A percentile compares a stretch with the other conserved stretches of the same genome.
These are phyloP conservation scores for Akanthomyces dipterigenus DNA, from an alignment of 2,329 filamentous ascomycete species.

Conservation along the genomic window DNA sequence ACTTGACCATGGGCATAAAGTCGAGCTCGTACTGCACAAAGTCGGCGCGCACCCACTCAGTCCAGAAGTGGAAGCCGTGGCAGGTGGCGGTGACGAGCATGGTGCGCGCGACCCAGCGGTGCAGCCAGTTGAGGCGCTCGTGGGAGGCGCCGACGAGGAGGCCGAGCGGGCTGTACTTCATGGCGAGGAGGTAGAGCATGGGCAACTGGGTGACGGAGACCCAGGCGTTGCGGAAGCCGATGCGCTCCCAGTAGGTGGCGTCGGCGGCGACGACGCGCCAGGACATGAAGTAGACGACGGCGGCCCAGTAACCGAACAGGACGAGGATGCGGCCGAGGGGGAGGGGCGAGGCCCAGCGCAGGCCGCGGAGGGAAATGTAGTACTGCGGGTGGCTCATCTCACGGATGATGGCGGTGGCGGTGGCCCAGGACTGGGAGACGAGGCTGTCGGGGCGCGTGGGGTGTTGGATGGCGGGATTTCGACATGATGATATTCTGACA, in stretches of 20 bases:
- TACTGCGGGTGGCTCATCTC: slow-evolving; percentile 51
- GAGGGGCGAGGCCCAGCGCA: slow-evolving; percentile 53
- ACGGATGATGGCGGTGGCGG: slow-evolving; percentile 48
- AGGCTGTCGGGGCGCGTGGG: slow-evolving; percentile 45
- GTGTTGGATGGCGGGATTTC: slow-evolving; percentile 36
- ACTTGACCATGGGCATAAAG: slow-evolving; percentile 58
- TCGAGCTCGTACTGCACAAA: slow-evolving; percentile 52
- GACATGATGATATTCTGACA: slow-evolving; percentile 39
- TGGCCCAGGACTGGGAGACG: slow-evolving; percentile 49
- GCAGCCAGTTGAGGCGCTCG: slow-evolving; percentile 66
- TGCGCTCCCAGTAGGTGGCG: slow-evolving; percentile 54
- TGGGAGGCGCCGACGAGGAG: slow-evolving; percentile 56
- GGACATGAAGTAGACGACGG: slow-evolving; percentile 52
- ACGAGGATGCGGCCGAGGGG: slow-evolving; percentile 49
- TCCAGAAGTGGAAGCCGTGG: slow-evolving; percentile 64
- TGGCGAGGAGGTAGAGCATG: slow-evolving; percentile 55
- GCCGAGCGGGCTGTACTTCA: slow-evolving; percentile 54
- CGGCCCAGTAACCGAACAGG: slow-evolving; percentile 50
- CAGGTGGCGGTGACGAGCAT: slow-evolving; percentile 62
- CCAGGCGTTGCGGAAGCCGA: slow-evolving; percentile 64
- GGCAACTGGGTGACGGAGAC: slow-evolving; percentile 58
- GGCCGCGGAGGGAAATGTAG: slow-evolving; percentile 36
- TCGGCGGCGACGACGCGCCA: slow-evolving; percentile 43
- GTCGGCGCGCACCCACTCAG: slow-evolving; percentile 53
- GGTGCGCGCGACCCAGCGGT: slow-evolving; percentile 64